These are phyloP conservation scores for Truncatella angustata DNA, from an alignment of 2,329 filamentous ascomycete genomes.

Conservation along the genomic window DNA sequence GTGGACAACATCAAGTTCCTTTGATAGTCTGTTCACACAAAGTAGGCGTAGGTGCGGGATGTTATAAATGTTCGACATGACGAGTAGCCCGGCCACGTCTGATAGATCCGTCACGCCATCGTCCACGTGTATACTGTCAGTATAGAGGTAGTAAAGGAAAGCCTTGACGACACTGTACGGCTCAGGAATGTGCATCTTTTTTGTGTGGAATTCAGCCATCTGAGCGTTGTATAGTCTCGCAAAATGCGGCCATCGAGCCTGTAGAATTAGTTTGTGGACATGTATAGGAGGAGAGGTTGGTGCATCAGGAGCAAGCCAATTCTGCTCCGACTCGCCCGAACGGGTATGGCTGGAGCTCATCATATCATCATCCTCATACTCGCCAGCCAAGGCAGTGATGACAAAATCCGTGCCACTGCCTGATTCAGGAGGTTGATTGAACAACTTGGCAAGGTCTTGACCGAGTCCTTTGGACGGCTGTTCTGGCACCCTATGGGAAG, in stretches of 20 bases:
- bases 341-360: conserved; percentile 50
- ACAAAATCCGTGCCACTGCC: conserved; percentile 89
- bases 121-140: conserved; percentile 78
- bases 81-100: conserved; percentile 89
- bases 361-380: conserved; percentile 66
- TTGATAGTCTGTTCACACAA: conserved; percentile 84
- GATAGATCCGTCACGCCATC: conserved; percentile 75
- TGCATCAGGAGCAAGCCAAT: conserved; percentile 60
- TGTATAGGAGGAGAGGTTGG: conserved; percentile 81
- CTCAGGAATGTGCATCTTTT: conserved; percentile 96
- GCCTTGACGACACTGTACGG: conserved; percentile 92
- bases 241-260: conserved; percentile 96
- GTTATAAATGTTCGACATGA: conserved; percentile 98
- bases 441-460: conserved; percentile 79
- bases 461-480: conserved; percentile 70
- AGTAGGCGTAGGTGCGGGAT: conserved; percentile 89
- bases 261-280: conserved; percentile 91
- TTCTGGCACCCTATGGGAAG: conserved; percentile 46
- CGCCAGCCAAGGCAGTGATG: conserved; percentile 83
- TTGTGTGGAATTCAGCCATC: conserved; percentile 97
- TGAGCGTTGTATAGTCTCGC: conserved; percentile 86
- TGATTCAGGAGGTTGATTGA: conserved; percentile 80
- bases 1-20: conserved; percentile 91
- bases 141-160: conserved; percentile 95
- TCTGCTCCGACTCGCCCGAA: conserved; percentile 43